These are phyloP conservation scores for Echium plantagineum DNA, from an alignment of 257 asterid genomes.

Conservation along the genomic window DNA sequence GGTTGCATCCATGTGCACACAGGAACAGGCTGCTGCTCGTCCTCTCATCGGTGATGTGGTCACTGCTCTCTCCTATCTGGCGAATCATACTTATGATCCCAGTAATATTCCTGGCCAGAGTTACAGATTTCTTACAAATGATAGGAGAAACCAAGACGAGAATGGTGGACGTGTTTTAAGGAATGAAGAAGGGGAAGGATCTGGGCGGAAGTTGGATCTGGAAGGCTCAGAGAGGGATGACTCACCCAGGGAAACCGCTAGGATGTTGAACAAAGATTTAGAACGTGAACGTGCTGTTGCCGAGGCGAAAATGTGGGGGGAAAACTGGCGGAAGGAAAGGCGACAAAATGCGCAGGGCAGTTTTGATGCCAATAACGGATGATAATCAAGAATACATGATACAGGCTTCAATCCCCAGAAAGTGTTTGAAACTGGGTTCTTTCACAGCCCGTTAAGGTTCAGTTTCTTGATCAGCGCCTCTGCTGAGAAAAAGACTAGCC, in stretches of 20 bases:
- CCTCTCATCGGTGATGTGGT: slow-evolving; percentile 93
- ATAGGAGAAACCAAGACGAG: slow-evolving; percentile 38
- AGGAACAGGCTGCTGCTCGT: slow-evolving; percentile 95
- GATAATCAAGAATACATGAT: neutral
- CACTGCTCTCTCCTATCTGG: slow-evolving; percentile 86
- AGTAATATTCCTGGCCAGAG: slow-evolving; percentile 18
- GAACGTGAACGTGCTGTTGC: slow-evolving; percentile 96
- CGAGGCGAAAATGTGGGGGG: slow-evolving; percentile 99
- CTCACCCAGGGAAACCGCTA: slow-evolving; percentile 63
- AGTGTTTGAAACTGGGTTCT: slow-evolving; percentile 1
- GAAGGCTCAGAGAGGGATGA: slow-evolving; percentile 82
- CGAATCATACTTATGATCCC: slow-evolving; percentile 75
- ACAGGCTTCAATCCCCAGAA: slow-evolving; percentile 1
- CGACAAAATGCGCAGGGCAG: slow-evolving; percentile 56
- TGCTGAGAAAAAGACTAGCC: slow-evolving; percentile 1
- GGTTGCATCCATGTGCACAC: slow-evolving; percentile 94
- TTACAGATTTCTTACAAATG: slow-evolving; percentile 24
- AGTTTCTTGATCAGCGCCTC: slow-evolving; percentile 7
- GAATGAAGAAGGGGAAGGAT: slow-evolving; percentile 69
- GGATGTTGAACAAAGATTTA: slow-evolving; percentile 53
- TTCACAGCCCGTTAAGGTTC: neutral
- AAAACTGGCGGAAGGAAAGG: slow-evolving; percentile 79
- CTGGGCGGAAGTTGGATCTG: slow-evolving; percentile 63
- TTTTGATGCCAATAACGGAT: slow-evolving; percentile 51
- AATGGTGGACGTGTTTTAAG: slow-evolving; percentile 41